Base-by-base conservation (phyloP, 768 basidiomycete species). In the Amanita muscaria region DNA sequence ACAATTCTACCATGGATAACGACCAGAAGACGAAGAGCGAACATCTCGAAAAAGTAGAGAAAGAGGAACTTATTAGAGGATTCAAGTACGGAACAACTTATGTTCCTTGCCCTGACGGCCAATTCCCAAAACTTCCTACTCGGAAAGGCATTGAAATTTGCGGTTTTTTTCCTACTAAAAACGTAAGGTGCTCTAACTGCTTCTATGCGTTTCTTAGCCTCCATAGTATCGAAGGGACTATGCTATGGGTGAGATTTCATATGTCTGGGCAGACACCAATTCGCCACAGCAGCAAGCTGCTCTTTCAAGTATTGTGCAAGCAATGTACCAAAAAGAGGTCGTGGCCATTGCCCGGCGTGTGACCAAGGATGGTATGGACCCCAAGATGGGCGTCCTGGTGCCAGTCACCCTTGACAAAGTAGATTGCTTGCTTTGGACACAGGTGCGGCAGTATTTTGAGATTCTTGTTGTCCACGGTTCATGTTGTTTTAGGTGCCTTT, bases 21-120 rank as follows among this genome's bases (percentile, higher is more conserved):
- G 58, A 61, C 14, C 51, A 57, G 18, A 55, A 60, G 18, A 58
- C 59, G 19, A 66, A 68, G 34, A 61, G 63, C 19, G 61, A 64
- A 8, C 59, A 58, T 12, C 46, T 68, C 19, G 72, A 76, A 54
- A 75, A 73, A 48, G 76, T 88, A 5, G 81, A 87, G 57, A 84
- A 83, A 61, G 84, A 88, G 53, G 74, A 90, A 29, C 77, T 92
- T 6, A 69, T 88, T 18, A 66, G 72, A 51, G 90, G 88, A 2
- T 93, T 86, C 69, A 86, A 87, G 63, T 94, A 96, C 55, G 93
- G 93, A 15, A 74, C 88, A 2, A 84, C 87, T 1, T 92, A 89
- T 61, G 84, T 79, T 2, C 89, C 88, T 1, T 83, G 83, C 61
- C 85, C 88, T 2, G 88, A 89, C 41, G 88, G 80, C n/a, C 79